Evolutionary conservation across 2,329 filamentous ascomycete species (phyloP).

Genomic region (Knoxdaviesia capensis): DNA sequence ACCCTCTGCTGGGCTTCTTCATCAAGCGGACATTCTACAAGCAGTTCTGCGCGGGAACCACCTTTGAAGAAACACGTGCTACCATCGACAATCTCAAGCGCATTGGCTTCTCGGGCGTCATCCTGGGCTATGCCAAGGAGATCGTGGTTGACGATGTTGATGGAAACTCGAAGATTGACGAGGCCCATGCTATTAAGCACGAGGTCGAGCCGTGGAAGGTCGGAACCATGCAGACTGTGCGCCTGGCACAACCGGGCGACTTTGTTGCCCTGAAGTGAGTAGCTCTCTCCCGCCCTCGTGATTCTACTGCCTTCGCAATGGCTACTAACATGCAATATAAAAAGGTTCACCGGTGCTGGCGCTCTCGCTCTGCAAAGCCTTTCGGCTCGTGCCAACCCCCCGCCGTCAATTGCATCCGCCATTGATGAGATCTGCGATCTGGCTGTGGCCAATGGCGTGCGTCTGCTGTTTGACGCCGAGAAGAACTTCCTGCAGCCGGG

Average conservation of each 20-base stretch:
- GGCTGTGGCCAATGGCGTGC: slow-evolving; percentile 47
- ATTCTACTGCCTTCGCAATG: background rate
- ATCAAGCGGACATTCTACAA: slow-evolving; percentile 73
- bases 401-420: slow-evolving; percentile 41
- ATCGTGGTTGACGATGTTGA: slow-evolving; percentile 46
- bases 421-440: slow-evolving; percentile 59
- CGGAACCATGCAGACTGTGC: slow-evolving; percentile 56
- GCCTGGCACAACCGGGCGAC: slow-evolving; percentile 40
- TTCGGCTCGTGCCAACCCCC: slow-evolving; percentile 38
- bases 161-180: slow-evolving; percentile 21
- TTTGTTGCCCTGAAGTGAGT: slow-evolving; percentile 44
- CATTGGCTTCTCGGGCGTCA: slow-evolving; percentile 67
- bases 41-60: slow-evolving; percentile 80
- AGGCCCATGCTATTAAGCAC: slow-evolving; percentile 24
- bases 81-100: slow-evolving; percentile 47
- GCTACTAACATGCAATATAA: background rate
- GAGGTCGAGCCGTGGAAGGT: slow-evolving; percentile 54
- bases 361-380: slow-evolving; percentile 49
- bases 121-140: slow-evolving; percentile 68
- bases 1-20: slow-evolving; percentile 46
- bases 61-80: slow-evolving; percentile 40
- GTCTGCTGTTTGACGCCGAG: slow-evolving; percentile 71
- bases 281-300: background rate
- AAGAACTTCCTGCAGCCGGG: slow-evolving; percentile 60
- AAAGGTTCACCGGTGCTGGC: slow-evolving; percentile 63